Conservation (phyloP, 306 rosid genomes). For the Quercus dentata region DNA sequence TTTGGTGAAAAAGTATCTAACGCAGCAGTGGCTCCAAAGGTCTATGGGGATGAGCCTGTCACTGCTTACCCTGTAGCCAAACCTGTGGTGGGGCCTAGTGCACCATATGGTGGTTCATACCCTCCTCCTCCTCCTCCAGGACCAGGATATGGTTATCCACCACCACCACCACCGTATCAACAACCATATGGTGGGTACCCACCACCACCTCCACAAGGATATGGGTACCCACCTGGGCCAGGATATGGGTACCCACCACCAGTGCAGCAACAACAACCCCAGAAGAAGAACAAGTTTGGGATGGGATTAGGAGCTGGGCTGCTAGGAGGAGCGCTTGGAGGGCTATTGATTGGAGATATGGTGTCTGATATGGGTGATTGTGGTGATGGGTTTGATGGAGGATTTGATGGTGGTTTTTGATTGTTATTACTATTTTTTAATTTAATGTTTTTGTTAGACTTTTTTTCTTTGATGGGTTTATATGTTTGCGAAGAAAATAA, state of each 20-base stretch:
- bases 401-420: conserved; percentile 39
- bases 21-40: background rate
- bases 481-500: background rate
- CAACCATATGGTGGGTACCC: conserved; percentile 16
- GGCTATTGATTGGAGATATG: conserved; percentile 76
- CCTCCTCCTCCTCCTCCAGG: conserved; percentile 20
- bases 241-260: conserved; percentile 43
- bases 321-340: conserved; percentile 74
- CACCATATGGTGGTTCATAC: background rate
- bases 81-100: conserved; percentile 23
- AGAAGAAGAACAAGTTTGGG: conserved; percentile 51
- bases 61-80: conserved; percentile 10
- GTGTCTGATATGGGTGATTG: conserved; percentile 45
- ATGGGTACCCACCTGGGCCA: conserved; percentile 16
- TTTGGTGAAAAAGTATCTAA: conserved; percentile 18
- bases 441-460: background rate
- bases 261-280: conserved; percentile 27
- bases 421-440: background rate
- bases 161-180: background rate
- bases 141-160: conserved; percentile 19
- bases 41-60: conserved; percentile 10
- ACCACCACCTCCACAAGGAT: conserved; percentile 17
- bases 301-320: conserved; percentile 84
- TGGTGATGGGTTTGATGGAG: conserved; percentile 42
- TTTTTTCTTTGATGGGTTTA: background rate